Evolutionary conservation across 805 yeast species (phyloP), one percentile per base, ranked within the genome.

Genomic region (Candida tallmaniae): DNA sequence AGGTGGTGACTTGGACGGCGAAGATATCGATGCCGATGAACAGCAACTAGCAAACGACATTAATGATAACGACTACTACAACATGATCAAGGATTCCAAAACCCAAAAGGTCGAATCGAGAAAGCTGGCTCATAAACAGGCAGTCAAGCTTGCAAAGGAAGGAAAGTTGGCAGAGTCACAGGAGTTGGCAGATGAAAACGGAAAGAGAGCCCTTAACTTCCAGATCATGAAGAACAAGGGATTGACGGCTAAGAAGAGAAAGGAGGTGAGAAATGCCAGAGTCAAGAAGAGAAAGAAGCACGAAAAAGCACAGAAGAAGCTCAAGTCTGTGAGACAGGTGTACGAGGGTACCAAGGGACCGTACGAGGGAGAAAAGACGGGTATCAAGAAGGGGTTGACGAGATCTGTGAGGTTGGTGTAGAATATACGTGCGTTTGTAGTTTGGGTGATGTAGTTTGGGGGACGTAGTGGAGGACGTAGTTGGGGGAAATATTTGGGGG

Each of bases 211-310:
- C 1, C 73, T 93, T 51, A 87, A 84, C 58, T 93, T 82, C 65
- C 97, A 90, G 68, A 93, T 93, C 43, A 72, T 86, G 65, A 93
- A 90, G 75, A 93, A 93, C 68, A 89, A 86, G 68, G 98, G 98
- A 54, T 78, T 93, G 44, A 89, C 97, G 1, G 90, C 95, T 13
- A 83, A 81, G 60, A 76, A 96, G 58, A 83, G 85, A 70, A 93
- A 93, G 73, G 96, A 86, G 46, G 79, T 84, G 70, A 78, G 97
- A 64, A 93, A 93, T 59, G 77, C 97, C 27, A 82, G 98, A 66
- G 97, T 93, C 51, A 93, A 93, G 74, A 93, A 90, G 94, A 83
- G 98, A 73, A 85, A 80, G 79, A 86, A 86, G 77, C 93, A 84
- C 68, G 97, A 87, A 45, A 73, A 76, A 58, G 98, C 98, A 19